These are phyloP conservation scores for Somion occarium DNA, from an alignment of 1,284 basidiomycete genomes.

Conservation along the genomic window DNA sequence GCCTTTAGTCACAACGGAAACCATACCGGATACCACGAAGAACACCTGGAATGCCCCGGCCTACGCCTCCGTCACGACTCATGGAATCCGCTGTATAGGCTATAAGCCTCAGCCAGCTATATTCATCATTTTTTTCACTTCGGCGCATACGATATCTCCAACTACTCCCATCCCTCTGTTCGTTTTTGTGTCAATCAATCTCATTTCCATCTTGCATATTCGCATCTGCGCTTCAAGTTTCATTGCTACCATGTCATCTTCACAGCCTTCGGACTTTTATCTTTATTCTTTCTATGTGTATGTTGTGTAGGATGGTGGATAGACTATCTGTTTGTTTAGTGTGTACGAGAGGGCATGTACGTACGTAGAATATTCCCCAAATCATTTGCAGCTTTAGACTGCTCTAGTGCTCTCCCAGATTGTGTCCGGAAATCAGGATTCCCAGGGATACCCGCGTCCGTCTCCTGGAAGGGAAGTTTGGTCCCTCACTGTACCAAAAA, in stretches of 20 bases:
- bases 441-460: no score
- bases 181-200: neutral
- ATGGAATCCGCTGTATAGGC: slow-evolving; percentile 1
- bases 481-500: no score
- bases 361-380: no score
- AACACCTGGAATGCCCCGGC: slow-evolving; percentile 20
- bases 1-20: slow-evolving; percentile 23
- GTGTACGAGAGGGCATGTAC: neutral
- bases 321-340: neutral
- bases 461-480: no score
- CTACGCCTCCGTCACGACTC: slow-evolving; percentile 24
- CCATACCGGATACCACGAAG: slow-evolving; percentile 22
- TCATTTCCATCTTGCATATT: neutral
- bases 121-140: no score
- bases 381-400: no score
- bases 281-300: neutral
- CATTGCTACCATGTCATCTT: neutral
- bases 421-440: no score
- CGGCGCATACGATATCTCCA: no score
- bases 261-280: neutral
- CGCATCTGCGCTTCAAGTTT: neutral
- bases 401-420: no score
- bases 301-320: neutral
- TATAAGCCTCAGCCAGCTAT: neutral
- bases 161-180: no score